Evolutionary conservation across 2,329 filamentous ascomycete species (phyloP).

Genomic region (Zymoseptoria passerinii): DNA sequence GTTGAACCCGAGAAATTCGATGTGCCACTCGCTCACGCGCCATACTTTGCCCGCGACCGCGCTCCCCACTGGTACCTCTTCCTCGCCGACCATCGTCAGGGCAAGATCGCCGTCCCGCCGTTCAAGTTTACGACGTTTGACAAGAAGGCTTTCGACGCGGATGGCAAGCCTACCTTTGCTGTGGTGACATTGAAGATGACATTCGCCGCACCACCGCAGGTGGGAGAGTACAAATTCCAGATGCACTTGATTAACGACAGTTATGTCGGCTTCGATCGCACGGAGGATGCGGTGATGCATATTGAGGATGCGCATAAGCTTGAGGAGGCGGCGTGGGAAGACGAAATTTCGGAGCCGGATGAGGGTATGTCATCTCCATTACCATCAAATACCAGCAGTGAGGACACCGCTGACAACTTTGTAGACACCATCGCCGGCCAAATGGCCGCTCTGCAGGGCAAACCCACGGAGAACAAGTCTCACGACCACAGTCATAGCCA

Average conservation of each 20-base stretch:
- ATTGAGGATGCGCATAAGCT: slow-evolving; percentile 87
- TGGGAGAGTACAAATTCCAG: slow-evolving; percentile 87
- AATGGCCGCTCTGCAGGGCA: slow-evolving; percentile 31
- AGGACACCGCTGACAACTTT: not conserved
- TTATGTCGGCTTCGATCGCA: slow-evolving; percentile 89
- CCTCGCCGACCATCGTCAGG: slow-evolving; percentile 85
- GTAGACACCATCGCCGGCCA: slow-evolving; percentile 32
- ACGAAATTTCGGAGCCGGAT: slow-evolving; percentile 95
- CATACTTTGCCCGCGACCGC: slow-evolving; percentile 82
- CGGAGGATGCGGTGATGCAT: slow-evolving; percentile 78
- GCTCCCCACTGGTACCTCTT: slow-evolving; percentile 91
- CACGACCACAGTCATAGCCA: not conserved
- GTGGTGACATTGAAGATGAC: slow-evolving; percentile 96
- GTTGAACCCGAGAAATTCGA: slow-evolving; percentile 62
- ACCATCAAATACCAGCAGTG: slow-evolving; percentile 4
- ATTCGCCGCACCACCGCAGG: slow-evolving; percentile 87
- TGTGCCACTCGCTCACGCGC: slow-evolving; percentile 80
- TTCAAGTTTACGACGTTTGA: slow-evolving; percentile 94
- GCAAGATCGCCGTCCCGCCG: slow-evolving; percentile 91
- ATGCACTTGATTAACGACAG: slow-evolving; percentile 92
- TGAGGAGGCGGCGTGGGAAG: slow-evolving; percentile 59
- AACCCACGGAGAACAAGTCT: slow-evolving; percentile 20
- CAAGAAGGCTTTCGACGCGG: slow-evolving; percentile 71
- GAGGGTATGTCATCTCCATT: slow-evolving; percentile 62
- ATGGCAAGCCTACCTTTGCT: slow-evolving; percentile 77